Base-by-base conservation (phyloP, 2,329 filamentous ascomycete species). In the Metarhizium humberi region DNA sequence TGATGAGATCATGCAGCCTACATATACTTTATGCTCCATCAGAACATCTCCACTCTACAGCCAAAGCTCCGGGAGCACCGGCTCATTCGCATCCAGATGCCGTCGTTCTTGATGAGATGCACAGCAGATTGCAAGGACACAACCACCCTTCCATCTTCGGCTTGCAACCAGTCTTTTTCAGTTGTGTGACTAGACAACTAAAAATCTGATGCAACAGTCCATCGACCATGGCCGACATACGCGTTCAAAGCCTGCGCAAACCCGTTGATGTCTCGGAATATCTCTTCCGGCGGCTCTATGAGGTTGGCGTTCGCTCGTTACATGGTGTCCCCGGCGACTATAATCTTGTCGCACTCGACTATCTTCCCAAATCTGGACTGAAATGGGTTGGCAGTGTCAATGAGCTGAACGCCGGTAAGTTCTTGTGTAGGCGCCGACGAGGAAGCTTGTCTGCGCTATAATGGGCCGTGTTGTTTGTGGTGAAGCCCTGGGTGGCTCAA, bases 251-350 rank as follows among this genome's bases (percentile, higher is more conserved):
- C 58, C 72, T 81, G 18, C 68, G 71, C 60, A 71, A 76, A 66
- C 78, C 78, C 43, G 66, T 81, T 32, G 80, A 85, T 58, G 80
- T 87, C 53, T 82, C 82, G 55, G 80, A 87, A 65, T 88, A 88
- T 63, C 78, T 88, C 63, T 87, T 87, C 66, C 78, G 73, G 49
- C 76, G 86, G 54, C 75, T 88, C 14, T 73, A 80, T 59, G 78
- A 88, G 66, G 70, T 87, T 40, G 84, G 84, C 34, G 78, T 87
- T 36, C 75, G 78, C 53, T 86, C 83, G 11, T 73, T 88, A 55
- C 84, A 87, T 61, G 85, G 85, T 49, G 71, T 88, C n/a, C 85
- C 86, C 3, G 85, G 84, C 18, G 87, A 90, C 69, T 90, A 86
- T 72, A 90, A 90, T 66, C 76, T 90, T 51, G 76, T 81, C 16